Percentiles rank a stretch among this genome's conserved stretches.
Evolutionary conservation across 2,329 filamentous ascomycete genomes (phyloP).

Genomic region (Periconia digitata): DNA sequence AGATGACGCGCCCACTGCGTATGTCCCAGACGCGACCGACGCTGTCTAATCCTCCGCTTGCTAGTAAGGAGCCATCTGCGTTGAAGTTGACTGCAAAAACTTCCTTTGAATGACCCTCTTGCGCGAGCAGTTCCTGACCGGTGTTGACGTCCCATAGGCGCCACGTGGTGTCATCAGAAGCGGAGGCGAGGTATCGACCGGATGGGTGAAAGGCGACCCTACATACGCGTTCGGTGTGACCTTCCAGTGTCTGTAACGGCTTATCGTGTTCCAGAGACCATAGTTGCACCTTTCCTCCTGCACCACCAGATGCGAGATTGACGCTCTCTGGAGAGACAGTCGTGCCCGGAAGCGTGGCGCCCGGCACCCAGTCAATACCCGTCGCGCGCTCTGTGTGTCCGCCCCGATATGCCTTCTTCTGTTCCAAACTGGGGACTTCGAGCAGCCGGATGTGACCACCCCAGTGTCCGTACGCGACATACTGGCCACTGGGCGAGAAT

Average conservation of each 20-base stretch:
- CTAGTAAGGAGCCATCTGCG: slow-evolving; percentile 83
- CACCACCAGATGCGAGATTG: slow-evolving; percentile 88
- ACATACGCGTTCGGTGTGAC: slow-evolving; percentile 85
- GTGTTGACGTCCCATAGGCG: slow-evolving; percentile 92
- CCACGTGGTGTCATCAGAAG: slow-evolving; percentile 96
- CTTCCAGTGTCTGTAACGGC: slow-evolving; percentile 77
- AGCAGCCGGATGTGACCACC: slow-evolving; percentile 85
- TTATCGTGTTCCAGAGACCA: slow-evolving; percentile 90
- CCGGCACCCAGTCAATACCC: slow-evolving; percentile 87
- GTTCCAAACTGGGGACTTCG: slow-evolving; percentile 77
- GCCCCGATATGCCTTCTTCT: slow-evolving; percentile 69
- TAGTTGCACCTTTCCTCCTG: slow-evolving; percentile 82
- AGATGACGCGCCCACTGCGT: slow-evolving; percentile 86
- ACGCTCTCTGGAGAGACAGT: slow-evolving; percentile 71
- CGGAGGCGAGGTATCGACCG: slow-evolving; percentile 84
- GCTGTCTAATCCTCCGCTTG: slow-evolving; percentile 90
- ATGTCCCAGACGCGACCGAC: slow-evolving; percentile 96
- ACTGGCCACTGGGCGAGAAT: slow-evolving; percentile 81
- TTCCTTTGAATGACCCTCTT: slow-evolving; percentile 93
- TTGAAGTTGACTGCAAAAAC: slow-evolving; percentile 92
- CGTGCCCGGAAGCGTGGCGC: slow-evolving; percentile 71
- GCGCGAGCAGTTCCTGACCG: slow-evolving; percentile 78
- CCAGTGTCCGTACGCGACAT: slow-evolving; percentile 91
- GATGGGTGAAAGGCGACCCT: slow-evolving; percentile 94
- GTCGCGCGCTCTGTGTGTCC: slow-evolving; percentile 89